phyloP scores from a whole-genome alignment of 176 grass and related monocot species.

The Oryza officinalis region DNA sequence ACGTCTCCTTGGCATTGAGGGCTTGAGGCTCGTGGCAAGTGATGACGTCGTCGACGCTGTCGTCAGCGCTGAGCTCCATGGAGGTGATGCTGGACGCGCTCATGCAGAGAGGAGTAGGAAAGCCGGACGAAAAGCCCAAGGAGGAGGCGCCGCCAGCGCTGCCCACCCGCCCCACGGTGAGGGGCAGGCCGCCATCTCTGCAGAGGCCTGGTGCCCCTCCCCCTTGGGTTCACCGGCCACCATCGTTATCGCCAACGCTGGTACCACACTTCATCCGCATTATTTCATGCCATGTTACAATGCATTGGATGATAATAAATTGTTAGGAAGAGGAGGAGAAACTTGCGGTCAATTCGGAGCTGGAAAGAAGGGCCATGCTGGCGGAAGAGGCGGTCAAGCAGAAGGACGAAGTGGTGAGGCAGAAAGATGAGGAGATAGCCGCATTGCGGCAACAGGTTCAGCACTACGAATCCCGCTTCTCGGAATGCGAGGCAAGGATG shows the following conservation, averaged over 20 bases:
- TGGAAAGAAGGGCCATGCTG: conserved; percentile 27
- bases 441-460: conserved; percentile 29
- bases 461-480: conserved; percentile 46
- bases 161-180: conserved; percentile 40
- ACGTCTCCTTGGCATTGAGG: not conserved
- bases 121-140: conserved; percentile 46
- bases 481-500: conserved; percentile 52
- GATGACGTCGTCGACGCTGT: conserved; percentile 30
- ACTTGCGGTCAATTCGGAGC: conserved; percentile 11
- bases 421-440: conserved; percentile 40
- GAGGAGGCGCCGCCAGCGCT: conserved; percentile 46
- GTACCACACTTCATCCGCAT: not conserved
- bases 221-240: not conserved
- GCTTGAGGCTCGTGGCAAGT: not conserved
- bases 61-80: conserved; percentile 52
- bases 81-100: conserved; percentile 64
- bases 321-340: conserved; percentile 23
- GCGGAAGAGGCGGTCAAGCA: conserved; percentile 41
- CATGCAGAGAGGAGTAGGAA: conserved; percentile 51
- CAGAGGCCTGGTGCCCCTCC: not conserved
- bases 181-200: conserved; percentile 36
- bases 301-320: not conserved
- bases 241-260: not conserved
- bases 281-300: too few relatives aligned
- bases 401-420: conserved; percentile 19